Evolutionary conservation across 2,329 filamentous ascomycete genomes (phyloP), one percentile per base, ranked within the genome.

Genomic region (Trichothecium roseum): DNA sequence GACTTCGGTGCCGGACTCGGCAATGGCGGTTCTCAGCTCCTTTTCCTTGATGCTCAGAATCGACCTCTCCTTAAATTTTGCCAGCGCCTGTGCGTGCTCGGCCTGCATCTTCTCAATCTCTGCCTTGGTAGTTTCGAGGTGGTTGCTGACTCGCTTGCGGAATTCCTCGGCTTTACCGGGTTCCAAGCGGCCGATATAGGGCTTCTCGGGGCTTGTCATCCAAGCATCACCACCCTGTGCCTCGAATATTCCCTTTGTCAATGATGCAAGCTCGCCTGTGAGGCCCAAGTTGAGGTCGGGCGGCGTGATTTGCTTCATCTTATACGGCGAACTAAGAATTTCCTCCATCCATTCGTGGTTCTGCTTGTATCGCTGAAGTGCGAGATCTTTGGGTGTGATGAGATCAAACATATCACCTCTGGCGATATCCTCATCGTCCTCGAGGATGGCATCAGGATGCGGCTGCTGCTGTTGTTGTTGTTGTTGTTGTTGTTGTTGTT

Each of bases 261-360:
- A 63, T 1, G 74, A 69, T 17, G 84, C 78, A 15, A 98, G 68
- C 56, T 88, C 83, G 27, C 91, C 91, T 57, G 80, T 84, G 34
- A 83, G 71, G 4, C 91, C 91, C 8, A 96, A 66, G 1, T 87
- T 87, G 24, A 96, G 73, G 53, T 94, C 88, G 3, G 87, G 77
- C 1, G 89, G 87, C 8, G 81, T 76, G 39, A 98, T 94, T 53
- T 93, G 85, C 34, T 73, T 74, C 42, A 89, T 82, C 17, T 82
- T 72, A 53, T 94, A 95, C 0, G 88, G 86, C 2, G 89, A 96
- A 1, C 84, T 85, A 36, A 96, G 74, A 18, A 98, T 80, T 59
- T 98, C 89, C 52, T 96, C 91, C 85, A 98, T 94, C 91, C 89
- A 96, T 56, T 94, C 86, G 50, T 98, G 89, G 49, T 98, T 93